These are phyloP conservation scores for Fusarium pininemorale DNA, from an alignment of 2,329 filamentous ascomycete species.

Conservation along the genomic window DNA sequence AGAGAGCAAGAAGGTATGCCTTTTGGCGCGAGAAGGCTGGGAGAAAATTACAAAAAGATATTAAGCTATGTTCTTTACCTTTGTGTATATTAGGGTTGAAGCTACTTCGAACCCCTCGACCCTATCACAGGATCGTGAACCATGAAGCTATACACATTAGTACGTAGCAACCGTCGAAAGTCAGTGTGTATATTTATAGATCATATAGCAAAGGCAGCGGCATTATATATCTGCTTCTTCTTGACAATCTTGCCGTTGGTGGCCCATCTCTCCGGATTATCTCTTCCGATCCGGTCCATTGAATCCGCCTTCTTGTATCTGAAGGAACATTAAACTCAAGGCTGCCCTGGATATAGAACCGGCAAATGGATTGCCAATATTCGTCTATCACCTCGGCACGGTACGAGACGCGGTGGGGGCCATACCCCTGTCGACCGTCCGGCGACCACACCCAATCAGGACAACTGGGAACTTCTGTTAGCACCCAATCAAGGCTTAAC, in stretches of 20 bases:
- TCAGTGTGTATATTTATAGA: not conserved
- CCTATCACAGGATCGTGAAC: not conserved
- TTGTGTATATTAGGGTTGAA: rapidly evolving
- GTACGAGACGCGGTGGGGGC: not conserved
- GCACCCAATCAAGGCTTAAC: not conserved
- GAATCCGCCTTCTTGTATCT: rapidly evolving
- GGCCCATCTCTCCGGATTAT: not conserved
- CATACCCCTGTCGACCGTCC: not conserved
- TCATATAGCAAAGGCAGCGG: rapidly evolving
- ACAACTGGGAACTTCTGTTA: not conserved
- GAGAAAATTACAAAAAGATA: too few relatives aligned
- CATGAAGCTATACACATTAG: conserved; percentile 23
- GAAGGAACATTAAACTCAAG: not conserved
- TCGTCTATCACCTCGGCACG: not conserved
- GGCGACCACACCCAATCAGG: not conserved
- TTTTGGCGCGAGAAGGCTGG: rapidly evolving
- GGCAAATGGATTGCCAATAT: not conserved
- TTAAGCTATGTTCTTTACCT: too few relatives aligned
- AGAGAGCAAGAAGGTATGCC: too few relatives aligned
- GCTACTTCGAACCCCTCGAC: rapidly evolving
- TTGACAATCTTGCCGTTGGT: conserved; percentile 1
- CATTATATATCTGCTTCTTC: conserved; percentile 9
- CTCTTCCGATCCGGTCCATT: rapidly evolving
- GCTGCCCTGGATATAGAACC: not conserved
- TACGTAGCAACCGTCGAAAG: not conserved